Conservation (phyloP, 352 stramenopile species). For the Globisporangium lucens region DNA sequence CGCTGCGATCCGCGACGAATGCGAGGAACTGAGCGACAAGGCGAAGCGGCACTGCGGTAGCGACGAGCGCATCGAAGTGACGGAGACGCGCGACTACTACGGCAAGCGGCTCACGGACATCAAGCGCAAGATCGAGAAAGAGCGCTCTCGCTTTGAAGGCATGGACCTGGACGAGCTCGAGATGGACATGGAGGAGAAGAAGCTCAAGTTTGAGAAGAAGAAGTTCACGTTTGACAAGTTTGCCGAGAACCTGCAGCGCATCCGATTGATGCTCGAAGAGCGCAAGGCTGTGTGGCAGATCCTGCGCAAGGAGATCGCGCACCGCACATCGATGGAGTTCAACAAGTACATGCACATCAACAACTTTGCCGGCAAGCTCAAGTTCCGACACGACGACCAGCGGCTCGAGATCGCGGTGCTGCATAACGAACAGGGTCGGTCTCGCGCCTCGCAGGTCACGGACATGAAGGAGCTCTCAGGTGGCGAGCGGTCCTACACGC, state of each 20-base stretch:
- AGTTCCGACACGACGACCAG: slow-evolving; percentile 76
- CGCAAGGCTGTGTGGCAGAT: slow-evolving; percentile 74
- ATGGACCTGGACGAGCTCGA: slow-evolving; percentile 80
- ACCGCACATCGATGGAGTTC: slow-evolving; percentile 76
- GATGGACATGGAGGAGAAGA: slow-evolving; percentile 73
- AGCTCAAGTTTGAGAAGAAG: slow-evolving; percentile 67
- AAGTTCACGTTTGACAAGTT: slow-evolving; percentile 62
- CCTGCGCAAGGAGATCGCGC: slow-evolving; percentile 74
- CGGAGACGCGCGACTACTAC: slow-evolving; percentile 72
- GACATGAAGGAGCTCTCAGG: slow-evolving; percentile 97
- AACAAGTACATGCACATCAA: slow-evolving; percentile 84
- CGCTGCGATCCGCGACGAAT: slow-evolving; percentile 47
- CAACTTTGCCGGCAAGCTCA: slow-evolving; percentile 83
- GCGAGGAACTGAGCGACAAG: slow-evolving; percentile 56
- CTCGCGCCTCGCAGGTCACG: slow-evolving; percentile 84
- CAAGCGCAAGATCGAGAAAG: slow-evolving; percentile 69
- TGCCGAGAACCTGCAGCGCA: slow-evolving; percentile 50
- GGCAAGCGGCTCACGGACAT: slow-evolving; percentile 77
- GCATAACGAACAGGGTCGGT: slow-evolving; percentile 71
- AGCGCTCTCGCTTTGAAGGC: slow-evolving; percentile 72
- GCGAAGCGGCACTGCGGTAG: slow-evolving; percentile 51
- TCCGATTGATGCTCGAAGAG: slow-evolving; percentile 74
- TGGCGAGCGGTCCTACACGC: slow-evolving; percentile 95
- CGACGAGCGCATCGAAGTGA: slow-evolving; percentile 57
- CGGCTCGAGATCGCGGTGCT: slow-evolving; percentile 77